phyloP scores from a whole-genome alignment of 805 yeast genomes.

The Candida patagonica region DNA sequence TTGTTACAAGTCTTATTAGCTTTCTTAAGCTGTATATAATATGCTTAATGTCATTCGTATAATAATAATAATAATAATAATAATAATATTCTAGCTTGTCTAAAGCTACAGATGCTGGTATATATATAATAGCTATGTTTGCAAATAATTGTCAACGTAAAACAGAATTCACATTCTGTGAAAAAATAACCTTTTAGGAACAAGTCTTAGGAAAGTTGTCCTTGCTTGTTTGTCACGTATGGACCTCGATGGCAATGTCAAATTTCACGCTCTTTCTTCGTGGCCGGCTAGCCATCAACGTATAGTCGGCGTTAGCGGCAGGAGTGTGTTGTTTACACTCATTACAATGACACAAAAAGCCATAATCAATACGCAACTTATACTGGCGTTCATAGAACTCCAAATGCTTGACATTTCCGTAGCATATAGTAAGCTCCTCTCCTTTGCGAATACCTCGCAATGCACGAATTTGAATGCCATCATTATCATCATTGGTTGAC shows the following conservation, averaged over 20 bases:
- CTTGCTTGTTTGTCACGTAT: no score
- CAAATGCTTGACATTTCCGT: conserved; percentile 45
- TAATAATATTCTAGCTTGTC: no score
- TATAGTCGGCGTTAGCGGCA: conserved; percentile 7
- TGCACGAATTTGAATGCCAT: conserved; percentile 55
- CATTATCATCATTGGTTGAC: conserved; percentile 28
- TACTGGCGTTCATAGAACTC: conserved; percentile 54
- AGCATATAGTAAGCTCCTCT: conserved; percentile 61
- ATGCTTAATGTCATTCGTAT: neutral
- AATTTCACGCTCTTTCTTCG: conserved; percentile 20
- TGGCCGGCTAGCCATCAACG: conserved; percentile 7
- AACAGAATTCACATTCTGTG: no score
- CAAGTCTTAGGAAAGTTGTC: no score
- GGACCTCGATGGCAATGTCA: conserved; percentile 8
- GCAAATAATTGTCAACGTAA: no score
- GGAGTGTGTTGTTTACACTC: conserved; percentile 57
- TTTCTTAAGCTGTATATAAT: neutral
- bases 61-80: conserved; percentile 2
- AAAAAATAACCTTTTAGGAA: no score
- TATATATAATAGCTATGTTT: no score
- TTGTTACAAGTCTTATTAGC: neutral
- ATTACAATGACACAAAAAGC: conserved; percentile 60
- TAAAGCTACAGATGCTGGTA: no score
- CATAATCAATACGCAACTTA: conserved; percentile 66
- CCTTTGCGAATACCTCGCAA: conserved; percentile 47